These are phyloP conservation scores for Pseudocercospora macadamiae DNA, from an alignment of 2,329 filamentous ascomycete genomes.

Conservation along the genomic window DNA sequence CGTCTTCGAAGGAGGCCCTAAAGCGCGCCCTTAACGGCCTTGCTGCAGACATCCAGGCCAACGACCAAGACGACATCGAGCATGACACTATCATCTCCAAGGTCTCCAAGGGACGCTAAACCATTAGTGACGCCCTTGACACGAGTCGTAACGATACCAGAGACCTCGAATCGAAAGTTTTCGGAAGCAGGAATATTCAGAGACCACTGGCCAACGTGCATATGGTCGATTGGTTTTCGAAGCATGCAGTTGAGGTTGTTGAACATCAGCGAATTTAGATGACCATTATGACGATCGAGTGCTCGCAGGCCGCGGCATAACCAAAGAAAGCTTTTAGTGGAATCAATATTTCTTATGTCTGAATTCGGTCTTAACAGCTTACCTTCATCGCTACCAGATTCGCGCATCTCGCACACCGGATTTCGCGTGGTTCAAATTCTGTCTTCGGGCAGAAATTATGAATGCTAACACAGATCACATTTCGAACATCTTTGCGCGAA, in stretches of 20 bases:
- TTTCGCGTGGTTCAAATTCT: not conserved
- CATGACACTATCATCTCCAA: constrained; percentile 66
- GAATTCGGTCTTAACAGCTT: not conserved
- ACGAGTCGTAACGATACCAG: not conserved
- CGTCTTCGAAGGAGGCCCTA: constrained; percentile 79
- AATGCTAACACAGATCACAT: too few relatives aligned
- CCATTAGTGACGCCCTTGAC: not conserved
- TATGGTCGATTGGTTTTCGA: not conserved
- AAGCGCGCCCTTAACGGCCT: constrained; percentile 78
- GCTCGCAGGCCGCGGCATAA: not conserved
- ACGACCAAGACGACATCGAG: constrained; percentile 81
- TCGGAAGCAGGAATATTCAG: not conserved
- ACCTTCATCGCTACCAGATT: not conserved
- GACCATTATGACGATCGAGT: not conserved
- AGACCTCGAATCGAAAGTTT: constrained; percentile 1
- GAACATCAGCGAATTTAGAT: constrained; percentile 2
- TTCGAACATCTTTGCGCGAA: not conserved
- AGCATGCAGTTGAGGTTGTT: constrained; percentile 1
- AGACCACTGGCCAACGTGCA: not conserved
- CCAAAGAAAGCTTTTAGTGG: not conserved
- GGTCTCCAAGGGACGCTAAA: constrained; percentile 56
- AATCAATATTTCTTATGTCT: not conserved
- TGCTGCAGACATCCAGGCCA: constrained; percentile 78
- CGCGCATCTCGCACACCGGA: not conserved
- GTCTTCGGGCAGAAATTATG: too few relatives aligned